Percentiles rank a stretch among this genome's conserved stretches.
Evolutionary conservation across 2,329 filamentous ascomycete genomes (phyloP).

Genomic region (Aspergillus texensis): DNA sequence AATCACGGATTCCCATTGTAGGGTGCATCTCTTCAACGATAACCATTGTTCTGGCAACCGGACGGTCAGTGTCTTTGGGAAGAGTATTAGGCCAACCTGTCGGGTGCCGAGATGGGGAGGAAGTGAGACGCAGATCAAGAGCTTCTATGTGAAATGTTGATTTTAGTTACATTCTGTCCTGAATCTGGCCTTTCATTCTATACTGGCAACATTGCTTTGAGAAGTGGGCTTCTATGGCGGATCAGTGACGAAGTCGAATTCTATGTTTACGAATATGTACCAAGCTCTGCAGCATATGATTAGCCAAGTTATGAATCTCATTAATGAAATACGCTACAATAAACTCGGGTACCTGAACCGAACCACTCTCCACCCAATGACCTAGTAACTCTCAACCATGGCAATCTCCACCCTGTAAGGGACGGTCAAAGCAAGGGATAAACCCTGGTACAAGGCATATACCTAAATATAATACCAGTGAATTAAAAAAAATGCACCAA

Average conservation of each 20-base stretch:
- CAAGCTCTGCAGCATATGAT: neutral
- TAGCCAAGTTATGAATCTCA: no score
- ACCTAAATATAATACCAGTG: neutral
- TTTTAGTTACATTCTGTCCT: neutral
- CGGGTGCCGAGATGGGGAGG: neutral
- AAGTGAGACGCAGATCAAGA: neutral
- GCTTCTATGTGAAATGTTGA: slow-evolving; percentile 8
- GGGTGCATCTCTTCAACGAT: slow-evolving; percentile 11
- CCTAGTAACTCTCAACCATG: no score
- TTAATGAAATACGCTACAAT: neutral
- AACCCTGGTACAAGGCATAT: neutral
- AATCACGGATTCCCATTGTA: slow-evolving; percentile 1
- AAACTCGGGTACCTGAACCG: neutral
- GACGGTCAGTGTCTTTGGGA: neutral
- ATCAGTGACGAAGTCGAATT: neutral
- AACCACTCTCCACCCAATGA: no score
- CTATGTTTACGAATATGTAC: neutral
- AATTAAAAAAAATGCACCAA: neutral
- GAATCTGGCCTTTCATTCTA: neutral
- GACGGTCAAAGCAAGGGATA: neutral
- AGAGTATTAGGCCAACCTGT: neutral
- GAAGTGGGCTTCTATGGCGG: neutral
- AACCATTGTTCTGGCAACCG: slow-evolving; percentile 3
- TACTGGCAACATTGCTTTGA: neutral
- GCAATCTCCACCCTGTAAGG: neutral